These are phyloP conservation scores for Polyplosphaeria fusca DNA, from an alignment of 495 filamentous ascomycete genomes.

Conservation along the genomic window DNA sequence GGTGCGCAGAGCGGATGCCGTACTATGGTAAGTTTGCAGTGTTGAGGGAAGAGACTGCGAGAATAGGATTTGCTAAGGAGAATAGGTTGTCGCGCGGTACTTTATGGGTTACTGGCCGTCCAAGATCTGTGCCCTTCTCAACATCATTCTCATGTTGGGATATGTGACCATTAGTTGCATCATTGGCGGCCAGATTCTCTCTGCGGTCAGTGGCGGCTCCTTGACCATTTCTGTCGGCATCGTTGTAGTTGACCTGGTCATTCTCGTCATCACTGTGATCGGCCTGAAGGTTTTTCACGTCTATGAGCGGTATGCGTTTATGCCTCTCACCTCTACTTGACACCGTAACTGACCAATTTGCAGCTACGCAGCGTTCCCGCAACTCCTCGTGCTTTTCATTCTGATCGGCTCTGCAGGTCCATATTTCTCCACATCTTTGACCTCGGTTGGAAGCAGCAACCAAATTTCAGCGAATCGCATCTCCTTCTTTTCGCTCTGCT, in stretches of 20 bases:
- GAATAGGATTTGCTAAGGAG: neutral
- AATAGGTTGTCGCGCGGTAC: constrained; percentile 16
- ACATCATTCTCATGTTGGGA: constrained; percentile 15
- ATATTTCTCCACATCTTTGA: constrained; percentile 22
- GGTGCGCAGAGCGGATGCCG: constrained; percentile 22
- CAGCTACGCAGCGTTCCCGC: constrained; percentile 32
- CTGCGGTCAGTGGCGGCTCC: constrained; percentile 38
- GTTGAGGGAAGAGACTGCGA: neutral
- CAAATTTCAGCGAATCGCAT: constrained; percentile 27
- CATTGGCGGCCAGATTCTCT: constrained; percentile 55
- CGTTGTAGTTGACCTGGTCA: constrained; percentile 23
- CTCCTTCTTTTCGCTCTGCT: constrained; percentile 29
- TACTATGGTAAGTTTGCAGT: constrained; percentile 21
- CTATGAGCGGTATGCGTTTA: constrained; percentile 22
- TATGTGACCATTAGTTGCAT: constrained; percentile 13
- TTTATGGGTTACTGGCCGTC: constrained; percentile 26
- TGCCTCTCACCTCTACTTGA: neutral
- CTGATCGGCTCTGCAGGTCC: constrained; percentile 31
- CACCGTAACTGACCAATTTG: too few species aligned
- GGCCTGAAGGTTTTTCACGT: constrained; percentile 30
- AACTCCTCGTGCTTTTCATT: constrained; percentile 30
- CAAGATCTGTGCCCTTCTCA: constrained; percentile 13
- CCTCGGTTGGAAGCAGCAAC: constrained; percentile 21
- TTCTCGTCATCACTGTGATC: constrained; percentile 19
- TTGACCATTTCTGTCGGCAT: constrained; percentile 32